These are phyloP conservation scores for Starmerella khaoyaiensis DNA, from an alignment of 805 yeast species.

Conservation along the genomic window DNA sequence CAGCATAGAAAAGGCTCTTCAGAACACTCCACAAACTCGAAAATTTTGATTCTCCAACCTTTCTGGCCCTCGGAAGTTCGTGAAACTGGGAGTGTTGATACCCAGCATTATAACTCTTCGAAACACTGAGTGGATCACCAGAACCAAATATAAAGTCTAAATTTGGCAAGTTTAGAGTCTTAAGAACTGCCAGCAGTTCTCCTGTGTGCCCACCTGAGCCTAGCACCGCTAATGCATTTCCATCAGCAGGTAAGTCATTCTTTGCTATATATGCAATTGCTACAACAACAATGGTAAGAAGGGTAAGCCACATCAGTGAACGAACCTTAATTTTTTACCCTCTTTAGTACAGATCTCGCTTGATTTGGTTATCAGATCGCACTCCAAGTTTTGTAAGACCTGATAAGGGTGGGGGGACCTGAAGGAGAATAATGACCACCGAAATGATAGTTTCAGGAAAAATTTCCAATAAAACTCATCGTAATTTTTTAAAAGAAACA, in stretches of 20 bases:
- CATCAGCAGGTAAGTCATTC: conserved; percentile 5
- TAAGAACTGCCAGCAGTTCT: conserved; percentile 69
- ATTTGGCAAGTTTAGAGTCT: conserved; percentile 26
- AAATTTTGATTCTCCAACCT: conserved; percentile 42
- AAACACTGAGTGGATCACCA: conserved; percentile 40
- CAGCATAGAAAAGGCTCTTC: conserved; percentile 28
- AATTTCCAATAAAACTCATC: too few species aligned
- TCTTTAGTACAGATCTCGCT: neutral
- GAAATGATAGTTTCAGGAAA: too few species aligned
- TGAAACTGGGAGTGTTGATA: conserved; percentile 19
- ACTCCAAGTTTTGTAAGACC: too few species aligned
- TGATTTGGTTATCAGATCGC: neutral
- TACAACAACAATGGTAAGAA: conserved; percentile 7
- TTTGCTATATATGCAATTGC: conserved; percentile 1
- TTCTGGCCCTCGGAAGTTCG: conserved; percentile 43
- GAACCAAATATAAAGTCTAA: conserved; percentile 33
- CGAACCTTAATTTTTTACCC: too few species aligned
- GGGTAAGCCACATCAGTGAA: too few species aligned
- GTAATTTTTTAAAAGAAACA: too few species aligned
- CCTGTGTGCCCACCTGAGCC: conserved; percentile 98
- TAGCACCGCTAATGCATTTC: conserved; percentile 42
- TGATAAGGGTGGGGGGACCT: too few species aligned
- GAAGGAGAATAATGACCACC: too few species aligned
- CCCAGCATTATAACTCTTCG: conserved; percentile 21
- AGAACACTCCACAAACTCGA: conserved; percentile 39